These are phyloP conservation scores for Tuber melanosporum DNA, from an alignment of 495 filamentous ascomycete genomes.

Conservation along the genomic window DNA sequence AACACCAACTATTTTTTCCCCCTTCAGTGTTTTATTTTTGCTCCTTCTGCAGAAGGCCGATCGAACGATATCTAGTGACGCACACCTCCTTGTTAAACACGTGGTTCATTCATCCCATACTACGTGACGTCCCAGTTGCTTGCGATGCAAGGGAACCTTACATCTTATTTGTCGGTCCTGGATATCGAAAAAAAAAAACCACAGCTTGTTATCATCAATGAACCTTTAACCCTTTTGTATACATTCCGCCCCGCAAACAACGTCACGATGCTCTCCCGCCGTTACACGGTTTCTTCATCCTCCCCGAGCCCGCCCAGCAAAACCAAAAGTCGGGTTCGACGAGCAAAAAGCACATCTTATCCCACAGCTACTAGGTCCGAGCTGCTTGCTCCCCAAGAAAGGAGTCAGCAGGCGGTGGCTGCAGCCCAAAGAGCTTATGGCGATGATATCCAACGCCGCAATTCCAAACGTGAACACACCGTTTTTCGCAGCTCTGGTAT, in stretches of 20 bases:
- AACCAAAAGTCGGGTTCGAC: conserved; percentile 17
- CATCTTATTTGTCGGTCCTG: neutral
- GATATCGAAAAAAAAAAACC: neutral
- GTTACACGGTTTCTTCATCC: conserved; percentile 24
- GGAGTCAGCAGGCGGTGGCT: conserved; percentile 36
- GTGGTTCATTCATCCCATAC: neutral
- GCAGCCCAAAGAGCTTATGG: conserved; percentile 38
- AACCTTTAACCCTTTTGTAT: neutral
- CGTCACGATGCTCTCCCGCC: conserved; percentile 29
- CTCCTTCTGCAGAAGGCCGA: neutral
- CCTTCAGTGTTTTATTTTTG: neutral
- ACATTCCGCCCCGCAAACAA: neutral
- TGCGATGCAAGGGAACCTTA: neutral
- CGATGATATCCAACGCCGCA: conserved; percentile 30
- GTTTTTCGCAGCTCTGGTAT: conserved; percentile 21
- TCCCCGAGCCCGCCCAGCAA: conserved; percentile 15
- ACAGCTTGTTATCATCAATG: neutral
- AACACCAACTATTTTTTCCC: neutral
- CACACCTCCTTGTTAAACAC: neutral
- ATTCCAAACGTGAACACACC: neutral
- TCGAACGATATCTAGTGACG: neutral
- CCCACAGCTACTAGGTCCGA: conserved; percentile 34
- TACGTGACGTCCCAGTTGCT: neutral
- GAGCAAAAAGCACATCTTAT: conserved; percentile 35
- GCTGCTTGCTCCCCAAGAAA: conserved; percentile 30